Evolutionary conservation across 805 yeast species (phyloP), one percentile per base, ranked within the genome.

Genomic region (Kodamaea sagamina): DNA sequence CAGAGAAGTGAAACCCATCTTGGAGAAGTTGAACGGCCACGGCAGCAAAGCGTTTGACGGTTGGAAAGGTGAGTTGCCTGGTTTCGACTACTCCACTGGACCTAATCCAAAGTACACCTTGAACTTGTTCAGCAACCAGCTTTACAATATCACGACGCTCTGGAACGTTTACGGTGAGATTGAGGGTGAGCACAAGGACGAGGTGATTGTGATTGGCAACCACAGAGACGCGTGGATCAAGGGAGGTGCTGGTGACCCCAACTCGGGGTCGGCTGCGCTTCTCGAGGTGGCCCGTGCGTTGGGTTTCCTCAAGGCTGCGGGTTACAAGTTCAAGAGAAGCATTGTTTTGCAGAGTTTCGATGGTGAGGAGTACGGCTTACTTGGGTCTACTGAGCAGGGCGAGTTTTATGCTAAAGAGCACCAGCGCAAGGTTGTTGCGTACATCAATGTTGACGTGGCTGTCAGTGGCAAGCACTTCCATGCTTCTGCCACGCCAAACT

Each of bases 361-460:
- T 49, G 76, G 74, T 32, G 76, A 71, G 50, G 76, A 71, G 52
- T 74, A 74, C 50, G 81, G 81, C 0, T 63, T 71, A 47, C 51
- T 78, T 36, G 83, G 83, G 5, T 75, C 81, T 1, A 77, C 82
- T 3, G 83, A 78, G 53, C 74, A 55, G 50, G 84, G 79, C 31
- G 82, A 78, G 58, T 71, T 63, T 49, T 69, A 71, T 41, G 63
- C 74, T 12, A 62, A 60, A 24, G 47, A 52, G 6, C 62, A 77
- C 47, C 62, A 64, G 41, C 62, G 61, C 35, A 69, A 73, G 13
- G 74, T 74, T 4, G 72, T 78, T 16, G 76, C 76, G 0, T 78
- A 77, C 53, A 57, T 78, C 44, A 78, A 78, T 52, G 54, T 78
- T 54, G 82, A 77, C 54, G 65, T 63, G 5, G 78, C 80, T 1